phyloP scores from a whole-genome alignment of 208 protist species.

The Angomonas ambiguus region DNA sequence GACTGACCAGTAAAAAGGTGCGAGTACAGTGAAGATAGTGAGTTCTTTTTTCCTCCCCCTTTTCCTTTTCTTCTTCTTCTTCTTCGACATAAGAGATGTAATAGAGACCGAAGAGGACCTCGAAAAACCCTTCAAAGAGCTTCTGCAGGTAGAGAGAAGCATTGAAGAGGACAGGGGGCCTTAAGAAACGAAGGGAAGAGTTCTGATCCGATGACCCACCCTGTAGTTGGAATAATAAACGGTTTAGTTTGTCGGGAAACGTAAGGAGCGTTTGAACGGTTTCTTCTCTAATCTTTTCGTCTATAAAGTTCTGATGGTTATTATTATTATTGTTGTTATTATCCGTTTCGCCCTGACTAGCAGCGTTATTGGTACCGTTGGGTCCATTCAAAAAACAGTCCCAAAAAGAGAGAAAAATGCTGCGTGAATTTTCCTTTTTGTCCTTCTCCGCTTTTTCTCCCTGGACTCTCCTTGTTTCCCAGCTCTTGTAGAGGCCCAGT shows the following conservation, averaged over 20 bases:
- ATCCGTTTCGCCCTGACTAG: too few species aligned
- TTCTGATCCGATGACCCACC: neutral
- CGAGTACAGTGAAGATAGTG: neutral
- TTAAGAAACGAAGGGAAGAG: neutral
- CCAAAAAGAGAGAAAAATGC: neutral
- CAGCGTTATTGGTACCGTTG: neutral
- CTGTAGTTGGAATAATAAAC: neutral
- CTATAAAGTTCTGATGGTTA: neutral
- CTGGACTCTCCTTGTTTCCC: neutral
- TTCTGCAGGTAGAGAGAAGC: neutral
- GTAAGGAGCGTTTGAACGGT: neutral
- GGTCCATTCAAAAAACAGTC: neutral
- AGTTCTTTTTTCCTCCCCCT: neutral
- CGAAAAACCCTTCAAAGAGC: neutral
- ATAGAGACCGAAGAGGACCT: neutral
- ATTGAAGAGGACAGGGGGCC: neutral
- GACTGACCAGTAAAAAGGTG: neutral
- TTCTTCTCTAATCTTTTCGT: neutral
- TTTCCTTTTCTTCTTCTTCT: neutral
- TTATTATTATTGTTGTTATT: slow-evolving; percentile 6
- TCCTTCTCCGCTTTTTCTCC: neutral
- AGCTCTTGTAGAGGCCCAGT: neutral
- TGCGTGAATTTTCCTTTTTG: too few species aligned
- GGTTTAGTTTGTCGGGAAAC: slow-evolving; percentile 5
- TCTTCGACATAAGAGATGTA: neutral